phyloP scores from a whole-genome alignment of 345 rosid species.

The Raphanus sativus region DNA sequence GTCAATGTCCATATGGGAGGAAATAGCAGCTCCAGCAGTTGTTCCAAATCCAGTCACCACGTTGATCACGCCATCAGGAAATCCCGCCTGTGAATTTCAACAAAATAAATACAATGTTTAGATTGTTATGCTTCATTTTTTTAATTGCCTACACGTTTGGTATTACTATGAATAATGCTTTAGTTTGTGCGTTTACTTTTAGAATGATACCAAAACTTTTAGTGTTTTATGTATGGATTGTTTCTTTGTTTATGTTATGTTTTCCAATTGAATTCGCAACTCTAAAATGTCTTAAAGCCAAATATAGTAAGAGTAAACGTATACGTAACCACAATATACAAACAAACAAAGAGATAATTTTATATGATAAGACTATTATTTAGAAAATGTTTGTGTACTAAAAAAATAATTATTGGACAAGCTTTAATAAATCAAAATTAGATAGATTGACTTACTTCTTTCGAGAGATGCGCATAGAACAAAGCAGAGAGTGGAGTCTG shows the following conservation, averaged over 20 bases:
- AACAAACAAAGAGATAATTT: background rate
- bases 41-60: constrained; percentile 73
- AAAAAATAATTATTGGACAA: background rate
- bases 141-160: background rate
- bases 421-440: background rate
- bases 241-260: background rate
- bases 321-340: constrained; percentile 4
- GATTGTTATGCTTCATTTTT: background rate
- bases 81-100: constrained; percentile 54
- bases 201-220: background rate
- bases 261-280: background rate
- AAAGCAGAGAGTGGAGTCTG: constrained; percentile 89
- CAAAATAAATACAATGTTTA: background rate
- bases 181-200: background rate
- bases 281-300: background rate
- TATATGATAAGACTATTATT: background rate
- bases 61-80: constrained; percentile 87
- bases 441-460: constrained; percentile 25
- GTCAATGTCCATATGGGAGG: constrained; percentile 81
- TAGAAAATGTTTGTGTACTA: background rate
- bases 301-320: background rate
- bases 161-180: background rate
- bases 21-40: constrained; percentile 78
- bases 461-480: constrained; percentile 49
- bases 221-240: background rate